These are phyloP conservation scores for Rhodotorula diobovata DNA, from an alignment of 768 basidiomycete species.

Conservation along the genomic window DNA sequence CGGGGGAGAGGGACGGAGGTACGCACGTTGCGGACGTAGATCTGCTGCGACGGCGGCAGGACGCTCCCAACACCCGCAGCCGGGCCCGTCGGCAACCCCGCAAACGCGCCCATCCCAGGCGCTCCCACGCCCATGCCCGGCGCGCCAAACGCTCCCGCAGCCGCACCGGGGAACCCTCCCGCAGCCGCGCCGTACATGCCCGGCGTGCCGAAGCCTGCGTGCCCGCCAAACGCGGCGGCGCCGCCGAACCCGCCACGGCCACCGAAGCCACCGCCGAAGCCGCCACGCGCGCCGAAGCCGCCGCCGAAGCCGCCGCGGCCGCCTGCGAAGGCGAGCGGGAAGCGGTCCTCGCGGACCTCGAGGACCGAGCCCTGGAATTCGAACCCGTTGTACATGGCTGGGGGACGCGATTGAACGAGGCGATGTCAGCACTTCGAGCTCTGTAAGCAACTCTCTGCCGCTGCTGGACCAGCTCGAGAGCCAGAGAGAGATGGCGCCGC, in stretches of 20 bases:
- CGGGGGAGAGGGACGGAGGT: neutral
- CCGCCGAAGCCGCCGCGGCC: slow-evolving; percentile 55
- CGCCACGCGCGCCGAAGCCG: slow-evolving; percentile 55
- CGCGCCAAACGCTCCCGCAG: slow-evolving; percentile 16
- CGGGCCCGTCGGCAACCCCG: slow-evolving; percentile 5
- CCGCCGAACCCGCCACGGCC: slow-evolving; percentile 60
- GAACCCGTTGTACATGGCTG: slow-evolving; percentile 94
- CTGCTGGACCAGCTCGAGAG: too few relatives aligned
- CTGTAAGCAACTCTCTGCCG: neutral
- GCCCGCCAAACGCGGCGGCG: slow-evolving; percentile 53
- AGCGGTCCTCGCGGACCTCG: slow-evolving; percentile 95
- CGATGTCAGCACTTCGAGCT: neutral
- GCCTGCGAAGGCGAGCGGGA: slow-evolving; percentile 52
- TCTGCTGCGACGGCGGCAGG: slow-evolving; percentile 62
- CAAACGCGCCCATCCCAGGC: neutral
- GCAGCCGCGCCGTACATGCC: slow-evolving; percentile 47
- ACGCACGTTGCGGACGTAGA: slow-evolving; percentile 96
- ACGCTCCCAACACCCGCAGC: neutral
- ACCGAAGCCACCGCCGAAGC: slow-evolving; percentile 55
- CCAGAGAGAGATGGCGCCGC: slow-evolving; percentile 41
- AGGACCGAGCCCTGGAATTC: slow-evolving; percentile 95
- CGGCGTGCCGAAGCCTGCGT: slow-evolving; percentile 2
- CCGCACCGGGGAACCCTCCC: slow-evolving; percentile 55
- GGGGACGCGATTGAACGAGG: neutral
- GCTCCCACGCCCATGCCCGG: too few relatives aligned